Base-by-base conservation (phyloP, 2,329 filamentous ascomycete genomes). In the Sclerotinia borealis region DNA sequence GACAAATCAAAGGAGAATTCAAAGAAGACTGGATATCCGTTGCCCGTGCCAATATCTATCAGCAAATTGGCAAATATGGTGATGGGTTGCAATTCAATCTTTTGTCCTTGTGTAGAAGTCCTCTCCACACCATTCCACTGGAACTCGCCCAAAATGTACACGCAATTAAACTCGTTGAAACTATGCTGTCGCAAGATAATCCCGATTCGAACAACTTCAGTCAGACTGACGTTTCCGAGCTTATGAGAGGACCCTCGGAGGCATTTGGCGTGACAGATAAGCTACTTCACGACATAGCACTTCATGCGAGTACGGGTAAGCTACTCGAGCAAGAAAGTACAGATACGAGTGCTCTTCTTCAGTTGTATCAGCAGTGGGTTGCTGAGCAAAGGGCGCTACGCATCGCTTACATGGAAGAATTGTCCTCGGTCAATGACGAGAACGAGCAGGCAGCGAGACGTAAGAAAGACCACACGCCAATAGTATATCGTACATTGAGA, bases 51-150 rank as follows among this genome's bases (percentile, higher is more conserved):
- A 82, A 87, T 10, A 88, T 96, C 61, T 76, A 85, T 59, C 78
- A 80, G 1, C 83, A 89, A 50, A 93, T 96, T 82, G 76, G 80
- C 10, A 81, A 85, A 65, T 86, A 88, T 67, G 83, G 85, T 66
- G 85, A 85, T 39, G 84, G 81, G 13, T 81, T 91, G 36, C 83
- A 87, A n/a, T 96, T 92, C 76, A 92, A 85, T 67, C 83, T 96
- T 43, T 80, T 96, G 55, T 87, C 91, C 29, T 77, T 96, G 2
- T 89, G 88, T 66, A 83, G 84, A 63, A 89, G 88, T 63, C 87
- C 90, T 0, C 75, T 89, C 1, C 72, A 61, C 10, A 65, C 59
- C 10, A 65, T 72, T 22, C 69, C 69, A 19, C 56, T 56, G 4
- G 50, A 75, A 6, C 78, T 87, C 27, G 77, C 79, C 2, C 65